These are phyloP conservation scores for Coix lacrymajobi DNA, from an alignment of 176 grass and related monocot genomes.

Conservation along the genomic window DNA sequence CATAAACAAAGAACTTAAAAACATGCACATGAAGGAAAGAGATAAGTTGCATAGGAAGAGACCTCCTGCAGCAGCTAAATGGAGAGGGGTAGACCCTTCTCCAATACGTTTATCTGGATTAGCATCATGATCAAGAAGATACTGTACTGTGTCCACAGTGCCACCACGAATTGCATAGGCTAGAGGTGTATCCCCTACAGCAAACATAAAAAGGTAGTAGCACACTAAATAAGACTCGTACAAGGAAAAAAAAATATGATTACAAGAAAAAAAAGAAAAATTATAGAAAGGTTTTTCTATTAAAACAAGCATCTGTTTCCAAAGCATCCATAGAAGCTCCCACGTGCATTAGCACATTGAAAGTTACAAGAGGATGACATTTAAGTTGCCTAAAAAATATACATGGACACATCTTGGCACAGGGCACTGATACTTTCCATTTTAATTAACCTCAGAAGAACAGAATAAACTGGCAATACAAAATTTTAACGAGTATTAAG, in stretches of 20 bases:
- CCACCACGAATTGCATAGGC: not conserved
- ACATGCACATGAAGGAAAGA: not conserved
- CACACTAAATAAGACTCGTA: not conserved
- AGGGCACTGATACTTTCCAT: not conserved
- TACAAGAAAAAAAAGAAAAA: not conserved
- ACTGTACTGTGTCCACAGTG: not conserved
- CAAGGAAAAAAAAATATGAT: not conserved
- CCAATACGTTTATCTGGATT: not conserved
- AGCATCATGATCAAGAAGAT: constrained; percentile 37
- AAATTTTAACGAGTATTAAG: not conserved
- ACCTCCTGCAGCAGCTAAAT: constrained; percentile 12
- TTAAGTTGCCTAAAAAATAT: not conserved
- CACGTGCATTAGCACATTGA: not conserved
- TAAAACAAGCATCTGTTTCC: not conserved
- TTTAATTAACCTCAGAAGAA: not conserved
- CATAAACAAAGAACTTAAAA: not conserved
- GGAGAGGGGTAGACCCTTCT: constrained; percentile 13
- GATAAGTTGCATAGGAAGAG: not conserved
- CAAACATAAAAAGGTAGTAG: not conserved
- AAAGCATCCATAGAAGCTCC: not conserved
- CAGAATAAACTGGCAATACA: not conserved
- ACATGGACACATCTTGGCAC: not conserved
- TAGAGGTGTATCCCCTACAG: constrained; percentile 22
- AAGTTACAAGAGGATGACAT: not conserved
- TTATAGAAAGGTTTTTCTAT: not conserved